Conservation (phyloP, 1,284 basidiomycete species). For the Fomitiporia mediterranea region DNA sequence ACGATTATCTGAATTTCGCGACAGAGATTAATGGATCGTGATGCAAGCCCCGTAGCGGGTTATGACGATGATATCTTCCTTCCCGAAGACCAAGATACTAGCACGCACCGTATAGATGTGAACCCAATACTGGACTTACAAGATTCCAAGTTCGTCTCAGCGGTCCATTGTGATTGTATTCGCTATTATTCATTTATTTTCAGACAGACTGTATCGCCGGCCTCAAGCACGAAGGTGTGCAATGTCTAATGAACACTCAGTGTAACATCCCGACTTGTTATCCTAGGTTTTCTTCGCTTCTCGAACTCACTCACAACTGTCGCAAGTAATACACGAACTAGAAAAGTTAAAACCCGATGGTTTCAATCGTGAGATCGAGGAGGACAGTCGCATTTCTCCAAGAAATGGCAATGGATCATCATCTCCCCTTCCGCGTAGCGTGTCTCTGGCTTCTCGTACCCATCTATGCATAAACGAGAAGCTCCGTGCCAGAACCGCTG, state of each 20-base stretch:
- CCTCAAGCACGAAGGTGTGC: neutral
- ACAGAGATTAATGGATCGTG: neutral
- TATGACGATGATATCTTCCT: conserved; percentile 52
- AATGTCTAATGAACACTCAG: too few relatives aligned
- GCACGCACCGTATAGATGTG: too few relatives aligned
- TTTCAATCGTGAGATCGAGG: neutral
- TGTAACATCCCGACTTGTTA: too few relatives aligned
- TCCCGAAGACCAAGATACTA: conserved; percentile 36
- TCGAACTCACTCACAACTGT: conserved; percentile 91
- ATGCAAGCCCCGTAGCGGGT: neutral
- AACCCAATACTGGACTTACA: too few relatives aligned
- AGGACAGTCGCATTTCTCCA: neutral
- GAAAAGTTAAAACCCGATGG: conserved; percentile 47
- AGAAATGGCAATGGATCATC: conserved; percentile 27
- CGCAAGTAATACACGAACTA: conserved; percentile 87
- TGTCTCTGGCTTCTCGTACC: conserved; percentile 86
- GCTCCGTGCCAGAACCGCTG: conserved; percentile 59
- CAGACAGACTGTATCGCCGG: neutral
- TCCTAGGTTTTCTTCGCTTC: conserved; percentile 84
- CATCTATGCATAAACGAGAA: conserved; percentile 92
- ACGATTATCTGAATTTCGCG: neutral
- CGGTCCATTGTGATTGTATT: too few relatives aligned
- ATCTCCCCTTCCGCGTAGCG: conserved; percentile 46
- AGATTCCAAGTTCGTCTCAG: too few relatives aligned
- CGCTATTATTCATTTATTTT: neutral